Conservation (phyloP, 1,284 basidiomycete genomes). For the Moesziomyces sp. region DNA sequence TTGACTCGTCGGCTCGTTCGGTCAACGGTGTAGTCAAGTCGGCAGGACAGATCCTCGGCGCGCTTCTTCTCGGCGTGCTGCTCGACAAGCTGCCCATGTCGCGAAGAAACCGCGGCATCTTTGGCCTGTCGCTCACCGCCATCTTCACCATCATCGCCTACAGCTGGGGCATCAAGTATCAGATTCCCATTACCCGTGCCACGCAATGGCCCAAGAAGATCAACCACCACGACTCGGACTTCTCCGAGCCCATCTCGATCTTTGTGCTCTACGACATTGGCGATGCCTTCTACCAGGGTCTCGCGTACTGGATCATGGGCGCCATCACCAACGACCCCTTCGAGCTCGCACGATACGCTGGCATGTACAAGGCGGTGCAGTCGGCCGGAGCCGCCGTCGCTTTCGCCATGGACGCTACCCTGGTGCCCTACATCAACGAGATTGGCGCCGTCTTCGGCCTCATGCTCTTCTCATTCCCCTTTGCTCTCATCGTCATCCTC, state of each 20-base stretch:
- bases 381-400: constrained; percentile 51
- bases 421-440: constrained; percentile 36
- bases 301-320: constrained; percentile 55
- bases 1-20: constrained; percentile 16
- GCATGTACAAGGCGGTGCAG: constrained; percentile 56
- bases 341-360: constrained; percentile 54
- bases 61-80: constrained; percentile 28
- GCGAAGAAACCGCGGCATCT: constrained; percentile 28
- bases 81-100: constrained; percentile 46
- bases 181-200: constrained; percentile 42
- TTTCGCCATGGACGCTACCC: constrained; percentile 46
- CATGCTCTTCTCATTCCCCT: constrained; percentile 30
- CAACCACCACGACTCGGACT: constrained; percentile 26
- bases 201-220: constrained; percentile 29
- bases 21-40: constrained; percentile 39
- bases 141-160: constrained; percentile 30
- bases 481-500: constrained; percentile 24
- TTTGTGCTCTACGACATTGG: constrained; percentile 31
- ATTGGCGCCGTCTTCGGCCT: constrained; percentile 35
- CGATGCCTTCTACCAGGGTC: constrained; percentile 43
- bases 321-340: constrained; percentile 57
- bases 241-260: constrained; percentile 35
- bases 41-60: constrained; percentile 26
- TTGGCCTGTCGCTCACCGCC: constrained; percentile 20
- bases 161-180: constrained; percentile 37